Evolutionary conservation across 2,329 filamentous ascomycete genomes (phyloP), one percentile per base, ranked within the genome.

Genomic region (Diaporthe sp.): DNA sequence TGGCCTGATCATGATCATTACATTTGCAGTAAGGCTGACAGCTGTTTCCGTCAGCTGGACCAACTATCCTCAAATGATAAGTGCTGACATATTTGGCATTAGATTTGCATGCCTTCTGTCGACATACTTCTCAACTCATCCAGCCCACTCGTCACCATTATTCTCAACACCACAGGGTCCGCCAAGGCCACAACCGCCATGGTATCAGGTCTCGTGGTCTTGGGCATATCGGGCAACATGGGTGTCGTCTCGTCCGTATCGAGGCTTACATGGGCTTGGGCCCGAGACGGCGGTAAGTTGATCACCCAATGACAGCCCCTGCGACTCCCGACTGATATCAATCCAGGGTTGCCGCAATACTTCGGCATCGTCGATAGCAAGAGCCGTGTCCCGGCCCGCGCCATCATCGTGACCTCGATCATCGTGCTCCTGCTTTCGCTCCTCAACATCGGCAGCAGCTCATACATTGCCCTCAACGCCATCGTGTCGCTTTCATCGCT

Each of bases 201-300:
- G 78, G 78, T 84, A 9, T 79, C 80, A 0, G 79, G 84, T 0
- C 77, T 87, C 19, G 79, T 83, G 0, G 76, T 85, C 0, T 77
- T 86, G 47, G 79, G 82, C 22, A 81, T 84, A 66, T 80, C 85
- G 51, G 82, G 83, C 0, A 83, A 83, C 47, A 83, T 86, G 66
- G 84, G 83, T 42, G 81, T 82, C 47, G 81, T 87, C 3, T 86
- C 87, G 0, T 87, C 86, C 0, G 85, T 85, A 0, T 86, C 86
- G 0, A 84, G 87, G 4, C 78, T 88, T 2, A 84, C 85, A 0
- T 88, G 87, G 87, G 85, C 85, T 0, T 88, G 87, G 81, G 84
- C 86, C 17, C 79, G 84, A 6, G 87, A 88, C 71, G 85, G 85
- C 4, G 87, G 58, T 63, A 35, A 27, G 37, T 42, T n/a, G 35